phyloP scores from a whole-genome alignment of 805 yeast genomes.

The Metschnikowia sp. region DNA sequence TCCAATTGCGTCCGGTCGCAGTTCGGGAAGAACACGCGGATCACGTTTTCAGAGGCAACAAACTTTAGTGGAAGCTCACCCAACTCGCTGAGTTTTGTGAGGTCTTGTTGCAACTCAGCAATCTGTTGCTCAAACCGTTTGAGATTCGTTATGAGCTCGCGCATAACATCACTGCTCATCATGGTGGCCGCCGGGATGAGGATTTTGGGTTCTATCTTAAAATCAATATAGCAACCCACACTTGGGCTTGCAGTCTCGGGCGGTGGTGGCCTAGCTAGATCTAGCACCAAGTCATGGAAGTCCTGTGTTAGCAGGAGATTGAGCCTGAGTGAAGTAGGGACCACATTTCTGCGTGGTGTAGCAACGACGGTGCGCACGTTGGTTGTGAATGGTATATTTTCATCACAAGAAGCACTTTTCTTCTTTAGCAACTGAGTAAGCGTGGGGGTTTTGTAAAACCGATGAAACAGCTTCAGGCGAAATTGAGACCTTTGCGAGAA shows the following conservation, averaged over 20 bases:
- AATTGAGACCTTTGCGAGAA: slow-evolving; percentile 17
- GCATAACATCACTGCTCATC: slow-evolving; percentile 29
- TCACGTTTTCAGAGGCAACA: slow-evolving; percentile 32
- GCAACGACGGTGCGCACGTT: neutral
- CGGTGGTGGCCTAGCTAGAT: slow-evolving; percentile 13
- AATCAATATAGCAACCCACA: slow-evolving; percentile 33
- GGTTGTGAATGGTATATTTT: neutral
- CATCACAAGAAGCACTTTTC: slow-evolving; percentile 3
- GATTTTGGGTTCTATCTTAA: slow-evolving; percentile 27
- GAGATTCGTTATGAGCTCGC: slow-evolving; percentile 17
- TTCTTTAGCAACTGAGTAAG: slow-evolving; percentile 16
- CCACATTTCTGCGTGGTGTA: neutral
- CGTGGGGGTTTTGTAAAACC: slow-evolving; percentile 14
- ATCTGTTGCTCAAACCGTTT: slow-evolving; percentile 36
- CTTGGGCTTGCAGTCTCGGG: slow-evolving; percentile 7
- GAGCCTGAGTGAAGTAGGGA: slow-evolving; percentile 21
- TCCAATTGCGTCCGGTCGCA: slow-evolving; percentile 60
- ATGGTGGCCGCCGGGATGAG: slow-evolving; percentile 32
- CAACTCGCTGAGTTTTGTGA: slow-evolving; percentile 47
- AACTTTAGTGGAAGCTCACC: slow-evolving; percentile 65
- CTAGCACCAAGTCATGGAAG: slow-evolving; percentile 17
- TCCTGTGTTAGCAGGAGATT: slow-evolving; percentile 28
- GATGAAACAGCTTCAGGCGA: slow-evolving; percentile 15
- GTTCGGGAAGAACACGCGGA: slow-evolving; percentile 67
- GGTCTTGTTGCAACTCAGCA: slow-evolving; percentile 41